phyloP scores from a whole-genome alignment of 2,329 filamentous ascomycete species.

The Talaromyces amestolkiae region DNA sequence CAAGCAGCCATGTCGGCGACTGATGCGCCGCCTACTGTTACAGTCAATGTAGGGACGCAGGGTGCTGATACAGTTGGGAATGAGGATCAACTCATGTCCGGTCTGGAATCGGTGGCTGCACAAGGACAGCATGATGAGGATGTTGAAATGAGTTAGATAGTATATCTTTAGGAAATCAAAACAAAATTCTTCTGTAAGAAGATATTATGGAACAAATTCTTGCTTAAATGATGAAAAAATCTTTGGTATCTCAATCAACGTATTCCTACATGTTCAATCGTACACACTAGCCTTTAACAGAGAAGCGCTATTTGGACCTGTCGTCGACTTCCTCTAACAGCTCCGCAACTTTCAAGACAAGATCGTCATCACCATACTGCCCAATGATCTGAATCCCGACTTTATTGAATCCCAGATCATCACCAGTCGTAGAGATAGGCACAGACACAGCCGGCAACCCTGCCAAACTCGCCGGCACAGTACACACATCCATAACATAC shows the following conservation, averaged over 20 bases:
- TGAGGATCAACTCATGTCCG: neutral
- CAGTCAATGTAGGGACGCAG: neutral
- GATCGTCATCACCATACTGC: conserved; percentile 48
- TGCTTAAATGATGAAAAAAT: neutral
- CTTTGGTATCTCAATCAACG: conserved; percentile 10
- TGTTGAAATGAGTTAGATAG: conserved; percentile 15
- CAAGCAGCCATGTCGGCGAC: conserved; percentile 9
- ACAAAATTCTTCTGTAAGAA: neutral
- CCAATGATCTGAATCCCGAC: conserved; percentile 48
- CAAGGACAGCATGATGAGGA: conserved; percentile 12
- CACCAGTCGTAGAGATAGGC: conserved; percentile 51
- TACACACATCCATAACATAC: conserved; percentile 94
- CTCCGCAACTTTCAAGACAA: conserved; percentile 41
- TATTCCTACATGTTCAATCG: conserved; percentile 7
- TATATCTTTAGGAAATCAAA: neutral
- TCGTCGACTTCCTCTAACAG: conserved; percentile 29
- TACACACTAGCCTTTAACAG: neutral
- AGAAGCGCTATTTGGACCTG: neutral
- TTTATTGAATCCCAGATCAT: conserved; percentile 22
- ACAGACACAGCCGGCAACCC: conserved; percentile 86
- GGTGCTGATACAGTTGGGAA: neutral
- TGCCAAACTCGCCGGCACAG: conserved; percentile 88
- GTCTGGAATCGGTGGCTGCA: neutral
- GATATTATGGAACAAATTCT: neutral
- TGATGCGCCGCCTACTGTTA: conserved; percentile 10